Evolutionary conservation across 192 early-diverging fungal species (phyloP).

Genomic region (Funneliformis geosporum): DNA sequence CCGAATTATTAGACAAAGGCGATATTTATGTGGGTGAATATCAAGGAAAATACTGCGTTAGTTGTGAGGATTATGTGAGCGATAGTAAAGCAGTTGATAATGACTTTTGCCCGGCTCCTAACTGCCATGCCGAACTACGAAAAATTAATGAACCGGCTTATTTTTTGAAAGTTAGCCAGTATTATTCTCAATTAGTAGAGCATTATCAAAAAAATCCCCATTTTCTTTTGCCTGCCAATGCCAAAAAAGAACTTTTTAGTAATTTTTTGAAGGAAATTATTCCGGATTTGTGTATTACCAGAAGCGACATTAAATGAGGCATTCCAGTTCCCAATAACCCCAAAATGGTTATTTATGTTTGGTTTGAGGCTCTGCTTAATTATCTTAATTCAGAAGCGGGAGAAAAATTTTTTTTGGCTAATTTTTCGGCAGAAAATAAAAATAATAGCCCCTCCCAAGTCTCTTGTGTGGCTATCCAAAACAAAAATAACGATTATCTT

Average conservation of each 20-base stretch:
- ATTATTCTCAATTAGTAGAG: neutral
- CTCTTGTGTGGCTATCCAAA: slow-evolving; percentile 19
- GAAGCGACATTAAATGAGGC: neutral
- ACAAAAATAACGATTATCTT: neutral
- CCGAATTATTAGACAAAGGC: neutral
- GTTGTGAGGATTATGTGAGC: slow-evolving; percentile 4
- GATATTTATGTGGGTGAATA: slow-evolving; percentile 10
- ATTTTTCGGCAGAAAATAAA: neutral
- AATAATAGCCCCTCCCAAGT: neutral
- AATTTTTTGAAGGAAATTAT: neutral
- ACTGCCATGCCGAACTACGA: neutral
- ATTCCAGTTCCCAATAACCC: neutral
- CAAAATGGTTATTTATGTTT: slow-evolving; percentile 16
- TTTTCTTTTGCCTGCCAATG: slow-evolving; percentile 4
- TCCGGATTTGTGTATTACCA: slow-evolving; percentile 4
- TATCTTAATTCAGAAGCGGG: neutral
- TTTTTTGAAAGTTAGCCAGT: neutral
- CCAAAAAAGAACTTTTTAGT: slow-evolving; percentile 7
- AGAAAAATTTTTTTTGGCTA: slow-evolving; percentile 19
- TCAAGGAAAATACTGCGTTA: slow-evolving; percentile 7
- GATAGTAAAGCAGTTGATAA: neutral
- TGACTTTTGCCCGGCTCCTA: neutral
- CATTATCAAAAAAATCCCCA: neutral
- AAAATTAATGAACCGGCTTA: slow-evolving; percentile 14
- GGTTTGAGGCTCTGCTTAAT: slow-evolving; percentile 14